Evolutionary conservation across 1,284 basidiomycete genomes (phyloP), one percentile per base, ranked within the genome.

Genomic region (Microbotryum violaceum): DNA sequence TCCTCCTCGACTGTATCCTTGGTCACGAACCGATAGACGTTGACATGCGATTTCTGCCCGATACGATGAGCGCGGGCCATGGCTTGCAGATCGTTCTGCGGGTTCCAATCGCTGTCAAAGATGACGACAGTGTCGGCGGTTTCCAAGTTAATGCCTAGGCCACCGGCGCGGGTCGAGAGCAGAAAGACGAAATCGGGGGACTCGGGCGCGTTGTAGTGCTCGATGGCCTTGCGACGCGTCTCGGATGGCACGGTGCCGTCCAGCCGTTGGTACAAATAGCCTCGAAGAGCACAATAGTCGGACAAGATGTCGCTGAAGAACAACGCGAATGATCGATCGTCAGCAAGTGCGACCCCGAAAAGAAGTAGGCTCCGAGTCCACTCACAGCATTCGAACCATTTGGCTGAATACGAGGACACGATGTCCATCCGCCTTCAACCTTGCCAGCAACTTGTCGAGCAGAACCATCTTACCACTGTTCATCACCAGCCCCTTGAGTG

Each of bases 1-100:
- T 98, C 94, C 77, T 98, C 96, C 77, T 98, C 96, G 82, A 98
- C 93, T 18, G 94, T 98, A 74, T 97, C 94, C 78, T 98, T 97
- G 73, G 91, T 94, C 72, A 99, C 91, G 74, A 98, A 77, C 49
- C 94, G 87, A 77, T 97, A 98, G 55, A 99, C 96, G 74, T 87
- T 97, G 72, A 98, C 96, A 77, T 98, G 94, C 57, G 88, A 89
- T 77, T 97, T 97, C 77, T 98, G 89, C 21, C 94, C 90, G 72
- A 97, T 97, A 68, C 92, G 88, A 77, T 97, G 92, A 1, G 92
- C 92, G 64, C 93, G 87, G 59, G 94, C 96, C 96, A 98, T 98
- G 18, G 94, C 94, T 78, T 99, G 94, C 64, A 98, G 77, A 75
- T 98, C 94, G 77, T 97, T 97, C 77, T 97, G 94, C 23, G 94